Base-by-base conservation (phyloP, 441 rosid species). In the Bruguiera hainesii region DNA sequence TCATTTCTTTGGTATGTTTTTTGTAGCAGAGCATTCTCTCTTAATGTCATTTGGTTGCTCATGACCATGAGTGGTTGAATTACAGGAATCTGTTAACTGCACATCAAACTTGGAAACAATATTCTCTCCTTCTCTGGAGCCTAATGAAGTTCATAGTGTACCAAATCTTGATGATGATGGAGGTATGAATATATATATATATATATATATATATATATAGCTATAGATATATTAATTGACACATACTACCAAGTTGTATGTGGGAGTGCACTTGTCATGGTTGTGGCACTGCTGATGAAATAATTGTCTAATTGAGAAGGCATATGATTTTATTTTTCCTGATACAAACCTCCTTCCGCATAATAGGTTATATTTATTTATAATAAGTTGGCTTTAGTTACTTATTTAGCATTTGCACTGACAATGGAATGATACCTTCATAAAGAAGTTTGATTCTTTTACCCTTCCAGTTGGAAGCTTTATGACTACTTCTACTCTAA, bases 81-180 rank as follows among this genome's bases (percentile, higher is more conserved):
- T 76, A 70, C 79, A 87, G 93, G 93, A 85, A 59, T 58, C 81
- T 67, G 33, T 66, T 50, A 33, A 71, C 31, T 73, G 74, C 62
- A 48, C 77, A 73, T 74, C 87, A 53, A 75, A 76, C 69, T 67
- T 78, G 64, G 90, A 81, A 75, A 85, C 93, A 42, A 88, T 88
- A 55, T 85, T 88, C 79, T 88, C 93, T 66, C 90, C 89, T 64
- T 61, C 75, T 75, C 39, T 84, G 71, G 90, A 85, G 77, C 81
- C 80, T 66, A 57, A 75, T 60, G 84, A 78, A 69, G 60, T 69
- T 33, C 73, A 61, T 30, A 60, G 65, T 72, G 76, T 75, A 65
- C 72, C 76, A 51, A 72, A 66, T 75, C 39, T 81, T 39, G 69
- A 74, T 72, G 76, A 58, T 31, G 71, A 71, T 75, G 55, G 81